Percentiles rank a stretch among this genome's conserved stretches.
Conservation (phyloP, 495 filamentous ascomycete species). For the Aspergillus taichungensis region DNA sequence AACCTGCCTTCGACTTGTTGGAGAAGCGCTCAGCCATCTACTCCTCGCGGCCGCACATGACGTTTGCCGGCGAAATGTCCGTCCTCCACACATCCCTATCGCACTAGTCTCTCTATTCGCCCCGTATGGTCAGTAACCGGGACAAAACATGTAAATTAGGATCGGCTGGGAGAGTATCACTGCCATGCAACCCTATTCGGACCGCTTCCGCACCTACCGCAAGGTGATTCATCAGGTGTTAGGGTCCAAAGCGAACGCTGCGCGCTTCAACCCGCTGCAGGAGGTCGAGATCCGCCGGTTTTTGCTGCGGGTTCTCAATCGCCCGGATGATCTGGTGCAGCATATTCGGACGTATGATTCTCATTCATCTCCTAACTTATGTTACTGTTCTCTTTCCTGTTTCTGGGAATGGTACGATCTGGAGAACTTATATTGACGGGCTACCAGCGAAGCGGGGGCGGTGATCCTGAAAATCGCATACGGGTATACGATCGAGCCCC, state of each 20-base stretch:
- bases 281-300: conserved; percentile 24
- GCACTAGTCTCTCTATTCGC: no score
- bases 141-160: conserved; percentile 25
- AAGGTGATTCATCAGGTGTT: conserved; percentile 24
- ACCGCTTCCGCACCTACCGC: conserved; percentile 28
- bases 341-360: conserved; percentile 38
- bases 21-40: conserved; percentile 37
- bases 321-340: conserved; percentile 23
- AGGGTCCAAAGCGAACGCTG: conserved; percentile 15
- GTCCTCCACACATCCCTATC: conserved; percentile 15
- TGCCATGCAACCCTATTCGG: conserved; percentile 24
- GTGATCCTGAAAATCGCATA: conserved; percentile 41
- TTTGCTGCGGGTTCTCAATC: conserved; percentile 24
- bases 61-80: conserved; percentile 35
- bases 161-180: conserved; percentile 27
- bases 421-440: neutral
- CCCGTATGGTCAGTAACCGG: no score
- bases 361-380: neutral
- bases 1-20: conserved; percentile 34
- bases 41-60: conserved; percentile 30
- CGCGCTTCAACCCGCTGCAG: conserved; percentile 27
- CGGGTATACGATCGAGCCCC: conserved; percentile 38
- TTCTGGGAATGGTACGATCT: no score
- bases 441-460: conserved; percentile 27
- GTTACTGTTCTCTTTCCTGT: neutral